Percentiles rank a stretch among this genome's conserved stretches.
Evolutionary conservation across 2,329 filamentous ascomycete genomes (phyloP).

Genomic region (Sporothrix pallida): DNA sequence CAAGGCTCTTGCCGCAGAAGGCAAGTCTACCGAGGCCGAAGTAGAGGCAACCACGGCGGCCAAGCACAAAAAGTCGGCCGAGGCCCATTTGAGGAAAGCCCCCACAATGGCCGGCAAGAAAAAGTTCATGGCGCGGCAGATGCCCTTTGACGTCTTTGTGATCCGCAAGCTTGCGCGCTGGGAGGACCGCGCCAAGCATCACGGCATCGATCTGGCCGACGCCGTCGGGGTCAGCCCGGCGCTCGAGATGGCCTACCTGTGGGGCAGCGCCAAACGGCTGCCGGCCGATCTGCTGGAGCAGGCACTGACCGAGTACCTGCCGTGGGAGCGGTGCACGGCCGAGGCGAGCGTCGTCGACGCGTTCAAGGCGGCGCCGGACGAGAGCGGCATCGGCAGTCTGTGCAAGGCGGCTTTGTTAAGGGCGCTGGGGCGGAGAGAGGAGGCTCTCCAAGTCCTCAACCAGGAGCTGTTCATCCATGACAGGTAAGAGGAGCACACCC

Average conservation of each 20-base stretch:
- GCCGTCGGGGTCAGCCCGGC: slow-evolving; percentile 80
- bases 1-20: slow-evolving; percentile 38
- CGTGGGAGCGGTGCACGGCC: slow-evolving; percentile 67
- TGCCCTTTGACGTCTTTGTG: slow-evolving; percentile 89
- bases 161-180: slow-evolving; percentile 85
- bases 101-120: slow-evolving; percentile 81
- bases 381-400: slow-evolving; percentile 69
- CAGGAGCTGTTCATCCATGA: slow-evolving; percentile 70
- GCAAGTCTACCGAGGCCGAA: slow-evolving; percentile 42
- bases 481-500: slow-evolving; percentile 48
- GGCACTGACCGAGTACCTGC: slow-evolving; percentile 63
- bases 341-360: slow-evolving; percentile 49
- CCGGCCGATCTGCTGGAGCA: slow-evolving; percentile 64
- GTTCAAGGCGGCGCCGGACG: slow-evolving; percentile 61
- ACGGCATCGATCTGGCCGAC: slow-evolving; percentile 73
- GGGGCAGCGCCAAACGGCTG: slow-evolving; percentile 90
- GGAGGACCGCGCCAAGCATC: slow-evolving; percentile 74
- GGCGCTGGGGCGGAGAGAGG: slow-evolving; percentile 64
- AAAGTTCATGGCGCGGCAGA: slow-evolving; percentile 83
- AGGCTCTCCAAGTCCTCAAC: slow-evolving; percentile 70
- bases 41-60: slow-evolving; percentile 48
- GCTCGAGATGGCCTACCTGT: slow-evolving; percentile 92
- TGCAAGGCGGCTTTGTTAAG: slow-evolving; percentile 70
- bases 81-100: slow-evolving; percentile 72
- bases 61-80: slow-evolving; percentile 66